phyloP scores from a whole-genome alignment of 2,329 filamentous ascomycete genomes.

The Exophiala dermatitidis region DNA sequence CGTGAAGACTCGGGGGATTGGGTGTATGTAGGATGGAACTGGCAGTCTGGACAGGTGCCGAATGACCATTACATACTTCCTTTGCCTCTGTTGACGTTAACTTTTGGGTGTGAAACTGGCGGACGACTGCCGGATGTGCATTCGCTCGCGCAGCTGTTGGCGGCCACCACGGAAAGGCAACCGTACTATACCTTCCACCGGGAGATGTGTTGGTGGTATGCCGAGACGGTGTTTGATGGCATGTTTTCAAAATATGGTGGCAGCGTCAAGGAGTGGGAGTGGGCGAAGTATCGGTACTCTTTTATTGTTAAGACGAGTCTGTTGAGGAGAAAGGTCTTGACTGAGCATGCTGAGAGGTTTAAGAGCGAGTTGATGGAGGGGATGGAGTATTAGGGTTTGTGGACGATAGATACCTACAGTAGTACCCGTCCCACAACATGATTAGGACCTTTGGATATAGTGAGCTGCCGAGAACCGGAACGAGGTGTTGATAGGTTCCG shows the following conservation, averaged over 20 bases:
- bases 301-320: constrained; percentile 22
- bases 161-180: constrained; percentile 8
- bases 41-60: constrained; percentile 13
- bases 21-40: constrained; percentile 19
- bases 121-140: constrained; percentile 6
- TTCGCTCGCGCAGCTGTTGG: constrained; percentile 12
- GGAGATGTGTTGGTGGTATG: constrained; percentile 26
- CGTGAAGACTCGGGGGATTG: constrained; percentile 22
- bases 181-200: constrained; percentile 16
- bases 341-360: constrained; percentile 16
- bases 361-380: constrained; percentile 13
- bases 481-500: too few species aligned
- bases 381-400: constrained; percentile 12
- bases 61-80: constrained; percentile 21
- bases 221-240: constrained; percentile 18
- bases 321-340: constrained; percentile 12
- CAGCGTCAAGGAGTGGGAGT: constrained; percentile 21
- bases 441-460: too few species aligned
- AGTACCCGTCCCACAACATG: too few species aligned
- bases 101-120: constrained; percentile 5
- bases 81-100: constrained; percentile 20
- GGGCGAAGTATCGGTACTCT: constrained; percentile 21
- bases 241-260: constrained; percentile 13
- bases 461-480: too few species aligned
- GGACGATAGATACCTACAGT: too few species aligned